phyloP scores from a whole-genome alignment of 805 yeast genomes.

The Ogataea methylovora region DNA sequence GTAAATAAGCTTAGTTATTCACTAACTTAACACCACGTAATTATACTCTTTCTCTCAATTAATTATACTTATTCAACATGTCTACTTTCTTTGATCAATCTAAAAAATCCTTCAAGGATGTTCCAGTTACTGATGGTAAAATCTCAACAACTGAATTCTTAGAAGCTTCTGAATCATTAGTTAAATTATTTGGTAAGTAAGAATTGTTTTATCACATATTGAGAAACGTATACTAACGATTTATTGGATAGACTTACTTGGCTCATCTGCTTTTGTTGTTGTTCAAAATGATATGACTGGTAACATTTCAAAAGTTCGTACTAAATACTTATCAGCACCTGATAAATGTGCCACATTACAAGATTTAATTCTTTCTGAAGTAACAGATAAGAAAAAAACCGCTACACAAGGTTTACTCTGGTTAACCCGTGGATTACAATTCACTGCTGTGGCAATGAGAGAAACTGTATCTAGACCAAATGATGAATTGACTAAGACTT shows the following conservation, averaged over 20 bases:
- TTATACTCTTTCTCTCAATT: no score
- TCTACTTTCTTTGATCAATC: constrained; percentile 76
- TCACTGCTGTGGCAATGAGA: constrained; percentile 86
- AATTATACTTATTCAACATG: constrained; percentile 27
- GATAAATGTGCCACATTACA: constrained; percentile 61
- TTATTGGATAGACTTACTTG: constrained; percentile 50
- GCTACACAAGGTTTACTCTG: constrained; percentile 90
- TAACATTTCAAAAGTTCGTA: constrained; percentile 68
- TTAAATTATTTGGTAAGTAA: constrained; percentile 62
- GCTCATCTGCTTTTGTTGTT: constrained; percentile 76
- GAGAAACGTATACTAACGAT: neutral
- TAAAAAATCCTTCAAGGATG: constrained; percentile 70
- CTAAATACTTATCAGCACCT: constrained; percentile 60
- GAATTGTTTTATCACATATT: neutral
- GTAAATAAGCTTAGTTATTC: no score
- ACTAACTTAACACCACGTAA: no score
- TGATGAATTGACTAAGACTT: constrained; percentile 64
- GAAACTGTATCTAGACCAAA: constrained; percentile 61
- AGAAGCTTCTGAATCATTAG: constrained; percentile 78
- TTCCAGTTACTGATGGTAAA: constrained; percentile 50
- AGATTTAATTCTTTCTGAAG: constrained; percentile 68
- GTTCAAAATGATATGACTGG: constrained; percentile 89
- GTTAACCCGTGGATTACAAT: constrained; percentile 79
- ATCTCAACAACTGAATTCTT: constrained; percentile 70
- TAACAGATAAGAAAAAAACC: constrained; percentile 55